Conservation (phyloP, 768 basidiomycete genomes). For the Suillus decipiens region DNA sequence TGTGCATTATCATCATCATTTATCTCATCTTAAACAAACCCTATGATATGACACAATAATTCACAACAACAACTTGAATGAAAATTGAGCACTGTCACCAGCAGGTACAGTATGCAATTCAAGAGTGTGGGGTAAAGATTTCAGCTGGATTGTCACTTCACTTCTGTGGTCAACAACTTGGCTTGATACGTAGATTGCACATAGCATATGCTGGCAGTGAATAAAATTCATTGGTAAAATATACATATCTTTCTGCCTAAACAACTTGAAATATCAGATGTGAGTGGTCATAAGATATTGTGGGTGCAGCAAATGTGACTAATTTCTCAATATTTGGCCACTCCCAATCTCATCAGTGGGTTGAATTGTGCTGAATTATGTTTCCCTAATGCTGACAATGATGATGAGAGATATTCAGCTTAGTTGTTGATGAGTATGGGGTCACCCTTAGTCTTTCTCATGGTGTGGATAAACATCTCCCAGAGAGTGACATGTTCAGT, state of each 20-base stretch:
- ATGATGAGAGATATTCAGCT: too few species aligned
- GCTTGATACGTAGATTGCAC: neutral
- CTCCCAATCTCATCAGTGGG: conserved; percentile 28
- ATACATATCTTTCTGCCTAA: neutral
- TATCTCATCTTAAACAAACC: neutral
- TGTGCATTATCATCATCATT: neutral
- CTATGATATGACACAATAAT: neutral
- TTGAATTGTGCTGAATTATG: too few species aligned
- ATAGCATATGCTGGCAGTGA: neutral
- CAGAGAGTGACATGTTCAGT: too few species aligned
- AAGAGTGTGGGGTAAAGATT: neutral
- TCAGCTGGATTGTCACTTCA: neutral
- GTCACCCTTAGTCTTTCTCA: too few species aligned
- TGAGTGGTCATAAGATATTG: neutral
- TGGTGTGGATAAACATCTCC: too few species aligned
- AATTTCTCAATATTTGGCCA: conserved; percentile 7
- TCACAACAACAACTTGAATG: neutral
- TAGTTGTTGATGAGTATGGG: too few species aligned
- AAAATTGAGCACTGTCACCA: neutral
- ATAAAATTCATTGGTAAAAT: neutral
- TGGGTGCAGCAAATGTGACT: neutral
- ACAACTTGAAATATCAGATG: neutral
- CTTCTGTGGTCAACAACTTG: too few species aligned
- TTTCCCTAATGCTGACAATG: conserved; percentile 16
- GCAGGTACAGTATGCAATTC: neutral